These are phyloP conservation scores for Piper betle DNA, from an alignment of 164 flowering plant genomes.

Conservation along the genomic window DNA sequence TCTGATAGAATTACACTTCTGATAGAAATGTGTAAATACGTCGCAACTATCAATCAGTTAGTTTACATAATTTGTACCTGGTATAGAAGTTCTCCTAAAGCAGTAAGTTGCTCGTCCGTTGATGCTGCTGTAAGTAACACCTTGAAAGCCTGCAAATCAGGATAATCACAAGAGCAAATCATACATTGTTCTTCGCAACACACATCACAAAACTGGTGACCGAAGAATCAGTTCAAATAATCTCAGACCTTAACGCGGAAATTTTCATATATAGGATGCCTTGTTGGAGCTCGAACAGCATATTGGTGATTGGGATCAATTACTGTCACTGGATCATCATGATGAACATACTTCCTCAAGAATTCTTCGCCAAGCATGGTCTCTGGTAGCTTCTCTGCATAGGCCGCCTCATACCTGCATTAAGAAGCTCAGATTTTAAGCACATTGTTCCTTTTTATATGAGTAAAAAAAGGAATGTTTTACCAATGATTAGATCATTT, in stretches of 20 bases:
- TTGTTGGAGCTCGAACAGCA: conserved; percentile 62
- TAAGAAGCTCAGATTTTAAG: neutral
- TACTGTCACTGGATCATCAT: conserved; percentile 73
- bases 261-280: conserved; percentile 94
- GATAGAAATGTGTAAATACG: too few species aligned
- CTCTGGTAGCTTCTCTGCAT: conserved; percentile 67
- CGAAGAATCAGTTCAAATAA: neutral
- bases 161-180: neutral
- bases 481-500: too few species aligned
- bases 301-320: conserved; percentile 57
- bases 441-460: neutral
- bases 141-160: conserved; percentile 58
- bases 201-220: neutral
- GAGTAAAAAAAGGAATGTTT: neutral
- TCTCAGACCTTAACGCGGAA: conserved; percentile 81
- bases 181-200: too few species aligned
- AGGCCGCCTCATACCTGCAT: conserved; percentile 72
- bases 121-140: conserved; percentile 63
- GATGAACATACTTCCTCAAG: conserved; percentile 54
- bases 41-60: neutral
- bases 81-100: conserved; percentile 85
- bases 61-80: conserved; percentile 35
- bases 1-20: too few species aligned
- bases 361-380: conserved; percentile 59
- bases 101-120: conserved; percentile 68